Evolutionary conservation across 345 rosid genomes (phyloP), one percentile per base, ranked within the genome.

Genomic region (Brassica carinata): DNA sequence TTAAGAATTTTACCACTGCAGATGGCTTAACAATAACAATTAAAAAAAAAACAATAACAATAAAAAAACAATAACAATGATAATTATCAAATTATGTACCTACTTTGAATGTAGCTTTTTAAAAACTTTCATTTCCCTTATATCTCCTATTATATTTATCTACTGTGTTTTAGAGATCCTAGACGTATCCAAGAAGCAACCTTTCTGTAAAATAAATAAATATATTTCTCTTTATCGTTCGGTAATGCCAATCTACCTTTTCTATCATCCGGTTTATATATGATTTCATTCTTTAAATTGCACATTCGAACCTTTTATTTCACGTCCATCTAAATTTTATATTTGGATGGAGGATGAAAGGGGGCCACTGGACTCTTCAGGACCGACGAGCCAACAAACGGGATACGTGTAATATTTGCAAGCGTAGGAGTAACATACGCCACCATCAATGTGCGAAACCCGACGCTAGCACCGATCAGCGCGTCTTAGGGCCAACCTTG

Each of bases 161-260:
- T 76, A 71, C 66, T 51, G 71, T n/a, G 59, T 73, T 77, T 79
- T 72, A 67, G 62, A 78, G 85, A 82, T 86, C 84, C 89, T 76
- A 83, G 80, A 83, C 86, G 94, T 85, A 84, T 85, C 79, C 63
- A 29, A 68, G 80, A 86, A 87, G 90, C 83, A 86, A 83, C 59
- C 61, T 31, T 64, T 70, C 17, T 31, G 80, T 84, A 81, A 40
- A 81, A 36, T 43, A 15, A 64, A 30, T 17, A 5, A 0, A 29
- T 38, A 69, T 27, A 15, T n/a, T 23, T 34, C 2, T 69, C 62
- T 75, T 75, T 64, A 51, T 69, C 67, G 51, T 74, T 75, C 72
- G 76, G 76, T 75, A 79, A 80, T 80, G 69, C 72, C 71, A 75
- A 81, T 81, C 80, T 29, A 65, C 29, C 71, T 64, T 75, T 75